These are phyloP conservation scores for Teratosphaeria pseudoeucalypti DNA, from an alignment of 2,329 filamentous ascomycete genomes.

Conservation along the genomic window DNA sequence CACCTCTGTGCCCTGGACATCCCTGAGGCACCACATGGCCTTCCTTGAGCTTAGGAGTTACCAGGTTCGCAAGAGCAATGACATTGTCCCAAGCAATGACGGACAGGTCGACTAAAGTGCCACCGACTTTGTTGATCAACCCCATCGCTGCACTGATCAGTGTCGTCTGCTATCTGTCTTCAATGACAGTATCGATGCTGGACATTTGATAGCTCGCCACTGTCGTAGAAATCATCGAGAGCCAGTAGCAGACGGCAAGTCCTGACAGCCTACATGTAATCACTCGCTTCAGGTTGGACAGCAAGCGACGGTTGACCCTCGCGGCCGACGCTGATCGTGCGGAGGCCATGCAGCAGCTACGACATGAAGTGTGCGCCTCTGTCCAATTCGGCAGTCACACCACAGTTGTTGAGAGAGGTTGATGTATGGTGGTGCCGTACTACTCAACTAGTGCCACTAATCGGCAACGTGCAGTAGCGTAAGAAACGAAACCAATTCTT, in stretches of 20 bases:
- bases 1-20: conserved; percentile 25
- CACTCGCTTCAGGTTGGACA: neutral
- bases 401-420: neutral
- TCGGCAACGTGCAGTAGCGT: neutral
- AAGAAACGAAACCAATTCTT: neutral
- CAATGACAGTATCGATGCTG: neutral
- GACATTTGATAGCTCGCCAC: neutral
- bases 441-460: neutral
- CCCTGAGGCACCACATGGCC: conserved; percentile 28
- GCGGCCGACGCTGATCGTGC: neutral
- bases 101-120: conserved; percentile 25
- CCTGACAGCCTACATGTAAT: neutral
- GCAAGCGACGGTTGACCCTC: neutral
- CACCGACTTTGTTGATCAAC: conserved; percentile 12
- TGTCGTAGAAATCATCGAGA: neutral
- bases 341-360: neutral
- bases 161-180: neutral
- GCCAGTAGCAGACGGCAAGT: neutral
- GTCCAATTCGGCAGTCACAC: neutral
- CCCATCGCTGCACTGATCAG: conserved; percentile 8
- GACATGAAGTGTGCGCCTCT: neutral
- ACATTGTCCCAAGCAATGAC: conserved; percentile 31
- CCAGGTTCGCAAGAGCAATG: conserved; percentile 28
- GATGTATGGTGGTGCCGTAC: neutral
- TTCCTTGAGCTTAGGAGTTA: conserved; percentile 27